Conservation (phyloP, 768 basidiomycete species). For the Dioszegia aurantiaca region DNA sequence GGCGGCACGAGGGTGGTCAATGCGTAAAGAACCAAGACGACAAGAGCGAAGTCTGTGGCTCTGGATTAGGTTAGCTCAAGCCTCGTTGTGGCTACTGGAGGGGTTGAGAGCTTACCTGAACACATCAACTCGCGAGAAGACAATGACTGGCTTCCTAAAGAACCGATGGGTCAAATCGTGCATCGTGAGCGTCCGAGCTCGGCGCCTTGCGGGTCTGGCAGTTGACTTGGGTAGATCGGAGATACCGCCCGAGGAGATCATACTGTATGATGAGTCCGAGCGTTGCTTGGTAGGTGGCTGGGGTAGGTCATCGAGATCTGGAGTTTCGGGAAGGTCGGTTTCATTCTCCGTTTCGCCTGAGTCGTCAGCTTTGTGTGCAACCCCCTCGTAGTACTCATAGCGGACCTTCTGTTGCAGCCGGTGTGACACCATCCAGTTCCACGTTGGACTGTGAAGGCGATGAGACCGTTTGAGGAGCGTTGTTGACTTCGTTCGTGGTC, state of each 20-base stretch:
- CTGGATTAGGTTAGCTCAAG: conserved; percentile 48
- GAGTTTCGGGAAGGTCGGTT: conserved; percentile 40
- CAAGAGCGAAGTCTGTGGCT: conserved; percentile 76
- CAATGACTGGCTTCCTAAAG: conserved; percentile 81
- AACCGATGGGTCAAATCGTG: conserved; percentile 88
- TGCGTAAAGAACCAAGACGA: conserved; percentile 70
- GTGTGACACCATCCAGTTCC: conserved; percentile 23
- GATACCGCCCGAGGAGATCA: conserved; percentile 12
- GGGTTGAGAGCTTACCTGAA: conserved; percentile 62
- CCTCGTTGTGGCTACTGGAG: not conserved
- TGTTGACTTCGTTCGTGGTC: no score
- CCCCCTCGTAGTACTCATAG: not conserved
- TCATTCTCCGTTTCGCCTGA: conserved; percentile 48
- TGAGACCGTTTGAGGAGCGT: not conserved
- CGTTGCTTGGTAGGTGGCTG: conserved; percentile 24
- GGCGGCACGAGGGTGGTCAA: conserved; percentile 62
- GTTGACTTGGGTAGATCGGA: conserved; percentile 2
- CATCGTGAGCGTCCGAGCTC: conserved; percentile 60
- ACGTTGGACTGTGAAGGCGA: not conserved
- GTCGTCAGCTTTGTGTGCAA: conserved; percentile 1
- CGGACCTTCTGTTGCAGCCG: conserved; percentile 50
- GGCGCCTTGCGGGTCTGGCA: conserved; percentile 14
- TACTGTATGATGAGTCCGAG: conserved; percentile 36
- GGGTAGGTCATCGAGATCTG: conserved; percentile 5
- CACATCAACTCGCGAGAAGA: conserved; percentile 76